Evolutionary conservation across 2,329 filamentous ascomycete genomes (phyloP), one percentile per base, ranked within the genome.

Genomic region (Pseudogymnoascus sp.): DNA sequence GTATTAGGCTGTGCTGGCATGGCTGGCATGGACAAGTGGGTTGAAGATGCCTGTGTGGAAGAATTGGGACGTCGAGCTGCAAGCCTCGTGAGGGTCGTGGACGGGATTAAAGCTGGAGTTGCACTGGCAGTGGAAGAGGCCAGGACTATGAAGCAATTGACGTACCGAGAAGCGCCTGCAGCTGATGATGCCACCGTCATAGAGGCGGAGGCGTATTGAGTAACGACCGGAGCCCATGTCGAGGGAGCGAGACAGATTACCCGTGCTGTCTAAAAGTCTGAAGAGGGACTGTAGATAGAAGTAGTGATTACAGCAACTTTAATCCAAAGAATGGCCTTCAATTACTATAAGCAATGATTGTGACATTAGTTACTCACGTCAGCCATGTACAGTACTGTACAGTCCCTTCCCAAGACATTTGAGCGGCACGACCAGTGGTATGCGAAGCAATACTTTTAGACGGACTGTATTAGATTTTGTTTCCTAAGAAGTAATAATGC

Each of bases 1-100:
- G 89, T 91, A 70, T 82, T 97, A 78, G 92, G 92, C 0, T 97
- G 92, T 73, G 92, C 90, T 2, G 92, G 92, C 0, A 96, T 97
- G 92, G 87, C 88, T 0, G 92, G 92, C 0, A 81, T 97, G 76
- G 89, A 94, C 69, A 79, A 84, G 42, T 87, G 87, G 64, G 91
- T 97, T 40, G 82, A 87, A 35, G 80, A 83, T 47, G 88, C 88
- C 0, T 88, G 89, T 37, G 70, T 82, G 0, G 84, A 89, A 64
- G 79, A 83, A 60, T 80, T 88, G 63, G 89, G 89, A 1, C 73
- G 80, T n/a, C 75, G 80, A 10, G 78, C 80, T 53, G 88, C 83
- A 0, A 75, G 78, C 62, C 77, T 78, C 35, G 69, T 95, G 3
- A 83, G 82, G 70, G 85, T 97, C 65, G 78, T 97, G 5, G 92